phyloP scores from a whole-genome alignment of 164 flowering plant species.

The Santalum album region DNA sequence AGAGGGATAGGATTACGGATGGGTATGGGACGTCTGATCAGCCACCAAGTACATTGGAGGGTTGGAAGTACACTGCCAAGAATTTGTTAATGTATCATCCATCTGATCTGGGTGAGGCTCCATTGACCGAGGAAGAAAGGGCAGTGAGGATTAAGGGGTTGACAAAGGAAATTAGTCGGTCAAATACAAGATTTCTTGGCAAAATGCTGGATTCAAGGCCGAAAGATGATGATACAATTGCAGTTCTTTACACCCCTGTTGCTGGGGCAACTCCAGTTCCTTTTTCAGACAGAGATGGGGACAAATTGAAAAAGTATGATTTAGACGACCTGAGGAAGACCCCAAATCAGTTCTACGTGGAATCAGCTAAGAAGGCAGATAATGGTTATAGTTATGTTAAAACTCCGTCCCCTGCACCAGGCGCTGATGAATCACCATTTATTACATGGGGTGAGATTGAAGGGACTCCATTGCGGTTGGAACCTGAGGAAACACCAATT shows the following conservation, averaged over 20 bases:
- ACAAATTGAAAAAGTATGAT: constrained; percentile 69
- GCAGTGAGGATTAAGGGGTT: constrained; percentile 54
- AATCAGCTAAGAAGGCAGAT: constrained; percentile 59
- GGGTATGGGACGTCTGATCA: constrained; percentile 92
- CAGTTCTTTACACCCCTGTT: constrained; percentile 66
- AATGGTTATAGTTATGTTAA: constrained; percentile 76
- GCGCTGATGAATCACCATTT: constrained; percentile 84
- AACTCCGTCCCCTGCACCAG: constrained; percentile 94
- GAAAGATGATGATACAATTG: constrained; percentile 61
- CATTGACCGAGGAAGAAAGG: constrained; percentile 69
- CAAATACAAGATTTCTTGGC: constrained; percentile 72
- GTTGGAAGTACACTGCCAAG: constrained; percentile 84
- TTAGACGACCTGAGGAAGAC: constrained; percentile 85
- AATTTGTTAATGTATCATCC: constrained; percentile 91
- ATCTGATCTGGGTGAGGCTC: constrained; percentile 56
- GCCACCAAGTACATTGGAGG: constrained; percentile 65
- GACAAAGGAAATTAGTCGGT: constrained; percentile 58
- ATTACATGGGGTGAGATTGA: constrained; percentile 99
- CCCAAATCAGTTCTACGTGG: constrained; percentile 66
- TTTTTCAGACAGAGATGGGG: constrained; percentile 42
- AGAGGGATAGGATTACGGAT: constrained; percentile 66
- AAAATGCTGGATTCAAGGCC: constrained; percentile 50
- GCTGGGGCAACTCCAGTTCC: constrained; percentile 63
- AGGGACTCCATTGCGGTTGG: constrained; percentile 90
- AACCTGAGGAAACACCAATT: constrained; percentile 68